These are phyloP conservation scores for Carex scoparia DNA, from an alignment of 176 grass and related monocot species.

Conservation along the genomic window DNA sequence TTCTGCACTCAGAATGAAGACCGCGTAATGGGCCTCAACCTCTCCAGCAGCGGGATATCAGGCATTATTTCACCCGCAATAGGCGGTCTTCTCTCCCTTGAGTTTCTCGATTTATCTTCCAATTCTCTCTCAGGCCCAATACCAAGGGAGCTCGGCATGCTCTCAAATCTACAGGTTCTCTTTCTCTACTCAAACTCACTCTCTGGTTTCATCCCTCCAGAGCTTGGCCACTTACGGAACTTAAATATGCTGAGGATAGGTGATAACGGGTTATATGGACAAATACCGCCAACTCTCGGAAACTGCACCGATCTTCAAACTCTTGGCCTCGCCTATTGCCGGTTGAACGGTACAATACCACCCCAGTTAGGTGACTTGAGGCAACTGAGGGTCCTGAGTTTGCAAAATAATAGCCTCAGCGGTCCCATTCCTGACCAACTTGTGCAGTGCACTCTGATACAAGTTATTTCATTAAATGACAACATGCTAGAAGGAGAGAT, in stretches of 20 bases:
- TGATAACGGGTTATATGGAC: slow-evolving; percentile 66
- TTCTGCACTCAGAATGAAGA: slow-evolving; percentile 30
- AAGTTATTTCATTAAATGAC: slow-evolving; percentile 40
- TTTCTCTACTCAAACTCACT: slow-evolving; percentile 82
- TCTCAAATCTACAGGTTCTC: slow-evolving; percentile 58
- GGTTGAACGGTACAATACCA: slow-evolving; percentile 60
- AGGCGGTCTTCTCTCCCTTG: slow-evolving; percentile 36
- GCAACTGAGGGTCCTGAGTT: slow-evolving; percentile 37
- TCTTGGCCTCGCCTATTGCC: slow-evolving; percentile 58
- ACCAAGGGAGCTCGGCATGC: slow-evolving; percentile 50
- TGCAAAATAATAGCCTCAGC: slow-evolving; percentile 64
- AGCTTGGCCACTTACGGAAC: slow-evolving; percentile 69
- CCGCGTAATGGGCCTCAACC: slow-evolving; percentile 55
- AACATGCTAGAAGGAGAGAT: slow-evolving; percentile 53
- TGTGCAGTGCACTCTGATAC: slow-evolving; percentile 35
- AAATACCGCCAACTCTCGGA: slow-evolving; percentile 60
- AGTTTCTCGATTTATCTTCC: slow-evolving; percentile 78
- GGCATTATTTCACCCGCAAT: slow-evolving; percentile 57
- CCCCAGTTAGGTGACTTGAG: slow-evolving; percentile 50
- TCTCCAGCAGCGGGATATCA: slow-evolving; percentile 48
- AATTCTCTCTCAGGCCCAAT: slow-evolving; percentile 65
- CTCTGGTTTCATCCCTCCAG: slow-evolving; percentile 50
- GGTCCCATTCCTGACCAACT: slow-evolving; percentile 56
- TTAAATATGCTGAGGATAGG: slow-evolving; percentile 63
- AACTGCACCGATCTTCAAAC: slow-evolving; percentile 58